Base-by-base conservation (phyloP, 2,329 filamentous ascomycete genomes). In the Colletotrichum limetticola region DNA sequence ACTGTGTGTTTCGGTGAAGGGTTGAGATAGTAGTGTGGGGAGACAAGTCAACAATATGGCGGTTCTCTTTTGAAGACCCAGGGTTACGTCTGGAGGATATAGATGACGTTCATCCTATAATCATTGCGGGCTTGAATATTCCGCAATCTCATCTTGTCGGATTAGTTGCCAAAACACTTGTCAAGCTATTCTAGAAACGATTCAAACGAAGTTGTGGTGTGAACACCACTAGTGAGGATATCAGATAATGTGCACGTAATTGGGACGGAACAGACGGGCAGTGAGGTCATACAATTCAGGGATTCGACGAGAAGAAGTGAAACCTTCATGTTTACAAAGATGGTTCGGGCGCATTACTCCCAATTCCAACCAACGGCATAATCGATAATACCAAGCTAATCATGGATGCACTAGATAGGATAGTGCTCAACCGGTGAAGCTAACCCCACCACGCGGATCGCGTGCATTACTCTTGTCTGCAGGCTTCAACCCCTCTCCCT, bases 401-500 rank as follows among this genome's bases (percentile, higher is more conserved):
- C 52, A 65, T 37, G 32, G 32, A 60, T 37, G 56, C 37, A 35
- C n/a, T 19, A 59, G 67, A 70, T 70, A 70, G 68, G 53, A 49
- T 60, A 66, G 59, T 70, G 68, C 62, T 66, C 56, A 22, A 22
- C 62, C 62, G 62, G 62, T 0, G 26, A 19, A 28, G 62, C 42
- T 49, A 49, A 49, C 28, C 55, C 53, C 22, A 19, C 60, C 19
- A 57, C 67, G 35, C 55, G 68, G 55, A 55, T 66, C 19, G 42
- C 42, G 19, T 49, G 42, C 42, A 49, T 49, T 49, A 49, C 19
- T 49, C 19, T 49, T 22, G 16, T 22, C 37, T 16, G 5, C 37
- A 42, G 37, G 37, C 16, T 42, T 42, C 2, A 35, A 19, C 28
- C 24, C 30, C 61, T 30, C 19, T 22, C 57, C 32, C n/a, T 42